Base-by-base conservation (phyloP, 1,284 basidiomycete species). In the Mycena sp. region DNA sequence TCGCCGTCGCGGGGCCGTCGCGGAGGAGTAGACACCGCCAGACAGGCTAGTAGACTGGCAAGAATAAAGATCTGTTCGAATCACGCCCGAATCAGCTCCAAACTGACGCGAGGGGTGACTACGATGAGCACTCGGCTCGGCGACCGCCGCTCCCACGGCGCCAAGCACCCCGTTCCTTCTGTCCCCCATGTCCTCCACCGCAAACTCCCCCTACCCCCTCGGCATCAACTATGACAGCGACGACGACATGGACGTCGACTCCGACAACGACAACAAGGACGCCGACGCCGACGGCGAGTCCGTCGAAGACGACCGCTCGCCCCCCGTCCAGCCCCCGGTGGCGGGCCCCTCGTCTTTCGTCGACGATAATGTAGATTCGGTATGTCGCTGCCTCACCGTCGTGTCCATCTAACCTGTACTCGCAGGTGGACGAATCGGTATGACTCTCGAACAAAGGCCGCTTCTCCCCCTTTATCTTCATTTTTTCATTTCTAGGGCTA, bases 351-450 rank as follows among this genome's bases (percentile, higher is more conserved):
- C 59, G 49, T 60, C 56, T 35, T 48, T 55, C 56, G 56, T 38
- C 65, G 89, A 81, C 85, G 32, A 35, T 35, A 35, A 35, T 14
- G 86, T 69, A 83, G 88, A 91, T 72, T 91, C 89, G 69, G 90
- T 90, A 76, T 67, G 87, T 78, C 57, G 61, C 67, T 62, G 64
- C 32, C 59, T 46, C 38, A 52, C 23, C 68, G 30, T 65, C 67
- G 73, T 68, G 64, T 62, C 67, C 70, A 58, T 56, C 35, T 40
- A 14, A 52, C 37, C 35, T n/a, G 23, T 21, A 9, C 53, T 66
- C 64, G 81, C 45, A 70, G 67, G 58, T 26, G 21, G 61, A 68
- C 19, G 67, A 66, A 17, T 68, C 67, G 26, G 67, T 68, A 29
- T 10, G 60, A 7, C 9, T 35, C 14, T 14, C 7, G 14, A 9